These are phyloP conservation scores for Didymella lethalis DNA, from an alignment of 2,329 filamentous ascomycete genomes.

Conservation along the genomic window DNA sequence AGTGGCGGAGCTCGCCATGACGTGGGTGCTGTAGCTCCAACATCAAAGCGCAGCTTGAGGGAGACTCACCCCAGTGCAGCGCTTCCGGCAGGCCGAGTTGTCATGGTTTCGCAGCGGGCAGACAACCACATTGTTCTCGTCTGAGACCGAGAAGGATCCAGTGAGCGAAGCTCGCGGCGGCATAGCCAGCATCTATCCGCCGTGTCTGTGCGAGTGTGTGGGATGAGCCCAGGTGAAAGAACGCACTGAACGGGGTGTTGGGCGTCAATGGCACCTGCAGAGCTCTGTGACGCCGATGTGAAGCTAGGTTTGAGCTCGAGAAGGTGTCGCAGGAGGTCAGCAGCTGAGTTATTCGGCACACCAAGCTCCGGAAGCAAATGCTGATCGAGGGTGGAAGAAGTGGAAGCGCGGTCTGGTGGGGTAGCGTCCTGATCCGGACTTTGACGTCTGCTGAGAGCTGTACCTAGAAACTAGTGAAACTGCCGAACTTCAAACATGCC, in stretches of 20 bases:
- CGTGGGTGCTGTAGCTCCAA: conserved; percentile 25
- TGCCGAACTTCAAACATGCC: conserved; percentile 21
- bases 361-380: conserved; percentile 20
- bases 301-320: conserved; percentile 19
- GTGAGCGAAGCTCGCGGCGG: conserved; percentile 86
- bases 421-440: conserved; percentile 22
- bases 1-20: conserved; percentile 29
- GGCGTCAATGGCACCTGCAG: conserved; percentile 24
- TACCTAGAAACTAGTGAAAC: conserved; percentile 23
- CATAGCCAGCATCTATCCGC: conserved; percentile 68
- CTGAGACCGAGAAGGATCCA: conserved; percentile 89
- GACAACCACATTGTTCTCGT: conserved; percentile 94
- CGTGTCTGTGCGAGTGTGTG: conserved; percentile 16
- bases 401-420: conserved; percentile 13
- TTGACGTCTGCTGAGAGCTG: conserved; percentile 24
- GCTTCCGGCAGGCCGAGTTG: conserved; percentile 94
- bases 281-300: conserved; percentile 14
- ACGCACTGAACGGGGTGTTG: conserved; percentile 6
- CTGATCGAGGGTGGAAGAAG: conserved; percentile 23
- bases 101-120: conserved; percentile 96
- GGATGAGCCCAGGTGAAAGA: conserved; percentile 10
- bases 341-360: conserved; percentile 21
- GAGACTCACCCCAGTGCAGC: conserved; percentile 93
- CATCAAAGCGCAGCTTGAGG: conserved; percentile 20
- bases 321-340: conserved; percentile 12